phyloP scores from a whole-genome alignment of 2,329 filamentous ascomycete species.

The Eurotiales sp. region DNA sequence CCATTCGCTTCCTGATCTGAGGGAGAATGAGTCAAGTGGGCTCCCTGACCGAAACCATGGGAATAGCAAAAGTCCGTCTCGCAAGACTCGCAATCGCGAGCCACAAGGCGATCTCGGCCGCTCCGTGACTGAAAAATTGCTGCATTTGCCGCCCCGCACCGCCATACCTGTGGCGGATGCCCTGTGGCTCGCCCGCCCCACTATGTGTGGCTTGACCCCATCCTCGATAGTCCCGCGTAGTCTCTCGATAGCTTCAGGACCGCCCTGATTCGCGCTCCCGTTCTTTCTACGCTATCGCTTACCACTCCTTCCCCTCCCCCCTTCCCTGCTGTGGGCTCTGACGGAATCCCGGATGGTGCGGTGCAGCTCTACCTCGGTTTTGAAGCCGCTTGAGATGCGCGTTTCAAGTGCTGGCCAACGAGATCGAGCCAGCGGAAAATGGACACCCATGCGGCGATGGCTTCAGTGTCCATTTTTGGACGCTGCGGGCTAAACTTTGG shows the following conservation, averaged over 20 bases:
- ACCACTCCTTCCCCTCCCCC: neutral
- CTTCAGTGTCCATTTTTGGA: constrained; percentile 7
- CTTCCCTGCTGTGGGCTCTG: constrained; percentile 1
- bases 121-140: constrained; percentile 4
- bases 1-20: no score
- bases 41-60: no score
- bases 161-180: constrained; percentile 14
- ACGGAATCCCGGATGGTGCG: neutral
- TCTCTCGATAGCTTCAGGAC: constrained; percentile 15
- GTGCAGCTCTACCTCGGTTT: neutral
- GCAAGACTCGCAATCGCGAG: no score
- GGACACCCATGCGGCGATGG: constrained; percentile 1
- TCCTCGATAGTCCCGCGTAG: constrained; percentile 10
- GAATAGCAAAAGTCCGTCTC: no score
- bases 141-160: constrained; percentile 4
- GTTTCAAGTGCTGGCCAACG: neutral
- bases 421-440: neutral
- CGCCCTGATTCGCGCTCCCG: constrained; percentile 7
- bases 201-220: constrained; percentile 16
- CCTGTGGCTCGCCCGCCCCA: constrained; percentile 11
- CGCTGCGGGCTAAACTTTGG: neutral
- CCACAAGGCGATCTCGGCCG: constrained; percentile 14
- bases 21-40: no score
- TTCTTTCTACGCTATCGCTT: constrained; percentile 5
- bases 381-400: neutral